Evolutionary conservation across 1,284 basidiomycete genomes (phyloP), one percentile per base, ranked within the genome.

Genomic region (Puccinia triticina): DNA sequence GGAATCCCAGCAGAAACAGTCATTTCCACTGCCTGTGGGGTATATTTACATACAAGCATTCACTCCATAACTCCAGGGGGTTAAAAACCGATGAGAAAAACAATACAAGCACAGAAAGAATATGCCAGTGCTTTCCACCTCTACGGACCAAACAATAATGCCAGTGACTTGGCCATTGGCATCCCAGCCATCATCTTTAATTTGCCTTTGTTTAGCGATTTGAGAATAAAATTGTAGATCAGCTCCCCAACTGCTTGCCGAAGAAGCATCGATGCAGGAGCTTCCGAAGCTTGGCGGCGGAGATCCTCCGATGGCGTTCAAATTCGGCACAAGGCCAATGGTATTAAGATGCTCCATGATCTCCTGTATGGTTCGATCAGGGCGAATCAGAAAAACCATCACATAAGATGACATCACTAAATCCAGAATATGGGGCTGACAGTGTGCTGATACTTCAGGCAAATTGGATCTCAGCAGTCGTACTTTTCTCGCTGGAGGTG

Each of bases 331-430:
- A 46, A 48, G 12, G n/a, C 23, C 43, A 16, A 18, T 23, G 66
- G 66, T 32, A 23, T 26, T 12, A 12, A 40, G 26, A 26, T 46
- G n/a, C n/a, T 48, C 26, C 14, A 53, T 40, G 50, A 73, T 73
- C 34, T 73, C 48, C 71, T 14, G 2, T 37, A 73, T 23, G 50
- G 48, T 73, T 55, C 23, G 71, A 73, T 40, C 48, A 73, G 18
- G 16, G 10, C n/a, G 66, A 50, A 50, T 11, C 8, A 50, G 18
- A 50, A 18, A 14, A 50, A 50, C 26, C 50, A 37, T 11, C 29
- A 37, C 21, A 53, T 21, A 73, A 40, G 34, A 73, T 73, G 71
- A 73, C 53, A 73, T 57, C 71, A 73, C 37, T 12, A 34, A 53
- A 53, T 53, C 46, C n/a, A 43, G 12, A 11, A 32, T 34, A 29